Conservation (phyloP, 768 basidiomycete genomes). For the Hericium alpestre region DNA sequence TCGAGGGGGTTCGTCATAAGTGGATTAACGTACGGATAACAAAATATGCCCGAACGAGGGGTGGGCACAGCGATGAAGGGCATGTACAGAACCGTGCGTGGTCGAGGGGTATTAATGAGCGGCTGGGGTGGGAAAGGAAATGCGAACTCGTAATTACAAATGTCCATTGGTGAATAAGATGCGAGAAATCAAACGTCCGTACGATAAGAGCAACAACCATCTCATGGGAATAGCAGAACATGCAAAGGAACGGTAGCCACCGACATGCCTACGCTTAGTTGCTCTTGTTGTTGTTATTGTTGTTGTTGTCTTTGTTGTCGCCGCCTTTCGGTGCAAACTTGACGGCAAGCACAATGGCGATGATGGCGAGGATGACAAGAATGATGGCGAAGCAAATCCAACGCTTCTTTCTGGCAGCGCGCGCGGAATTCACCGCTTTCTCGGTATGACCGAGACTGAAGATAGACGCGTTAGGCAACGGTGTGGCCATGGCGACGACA, state of each 20-base stretch:
- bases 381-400: slow-evolving; percentile 90
- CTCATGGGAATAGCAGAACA: too few species aligned
- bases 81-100: neutral
- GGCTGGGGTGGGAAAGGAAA: neutral
- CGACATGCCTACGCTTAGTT: too few species aligned
- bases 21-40: neutral
- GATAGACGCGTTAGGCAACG: neutral
- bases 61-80: neutral
- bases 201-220: neutral
- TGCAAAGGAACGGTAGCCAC: too few species aligned
- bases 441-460: slow-evolving; percentile 70
- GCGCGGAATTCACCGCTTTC: slow-evolving; percentile 78
- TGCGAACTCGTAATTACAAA: neutral
- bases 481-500: too few species aligned
- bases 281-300: too few species aligned
- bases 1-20: neutral
- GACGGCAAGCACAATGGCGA: slow-evolving; percentile 53
- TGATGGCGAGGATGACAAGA: slow-evolving; percentile 52
- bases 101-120: neutral
- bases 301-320: slow-evolving; percentile 18
- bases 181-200: neutral
- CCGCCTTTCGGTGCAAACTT: slow-evolving; percentile 35
- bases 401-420: slow-evolving; percentile 85
- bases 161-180: neutral
- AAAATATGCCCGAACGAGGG: neutral